These are phyloP conservation scores for Trametes punicea DNA, from an alignment of 768 basidiomycete genomes.

Conservation along the genomic window DNA sequence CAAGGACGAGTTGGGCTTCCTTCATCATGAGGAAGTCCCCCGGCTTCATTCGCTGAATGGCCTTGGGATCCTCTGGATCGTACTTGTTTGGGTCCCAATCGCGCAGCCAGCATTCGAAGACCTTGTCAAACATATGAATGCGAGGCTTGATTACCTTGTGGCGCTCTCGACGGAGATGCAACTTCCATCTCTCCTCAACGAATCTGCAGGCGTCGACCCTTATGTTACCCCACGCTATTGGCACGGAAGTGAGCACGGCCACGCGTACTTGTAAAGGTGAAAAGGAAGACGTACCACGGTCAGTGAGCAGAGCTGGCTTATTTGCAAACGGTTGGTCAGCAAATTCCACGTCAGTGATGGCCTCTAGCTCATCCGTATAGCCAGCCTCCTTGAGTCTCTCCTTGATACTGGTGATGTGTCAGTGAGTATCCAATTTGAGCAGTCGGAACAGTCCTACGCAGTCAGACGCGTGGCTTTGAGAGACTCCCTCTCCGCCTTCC, in stretches of 20 bases:
- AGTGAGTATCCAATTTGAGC: background rate
- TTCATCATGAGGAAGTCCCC: constrained; percentile 3
- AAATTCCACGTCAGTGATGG: background rate
- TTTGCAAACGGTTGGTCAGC: background rate
- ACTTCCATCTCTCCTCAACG: background rate
- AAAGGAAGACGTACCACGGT: background rate
- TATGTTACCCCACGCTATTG: background rate
- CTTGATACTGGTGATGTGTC: background rate
- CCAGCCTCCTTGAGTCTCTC: background rate
- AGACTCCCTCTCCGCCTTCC: background rate
- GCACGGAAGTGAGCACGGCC: background rate
- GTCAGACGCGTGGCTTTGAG: background rate
- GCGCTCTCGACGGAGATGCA: background rate
- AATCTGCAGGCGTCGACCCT: background rate
- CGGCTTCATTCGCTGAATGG: background rate
- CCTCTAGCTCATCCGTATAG: background rate
- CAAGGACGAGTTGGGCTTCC: background rate
- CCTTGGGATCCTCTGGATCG: background rate
- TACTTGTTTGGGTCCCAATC: background rate
- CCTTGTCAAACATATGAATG: background rate
- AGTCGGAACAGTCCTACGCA: background rate
- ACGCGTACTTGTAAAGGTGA: background rate
- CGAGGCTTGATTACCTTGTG: background rate
- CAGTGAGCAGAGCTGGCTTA: background rate
- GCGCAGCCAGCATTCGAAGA: background rate